Evolutionary conservation across 2,329 filamentous ascomycete genomes (phyloP).

Genomic region (Fusarium pseudograminearum): DNA sequence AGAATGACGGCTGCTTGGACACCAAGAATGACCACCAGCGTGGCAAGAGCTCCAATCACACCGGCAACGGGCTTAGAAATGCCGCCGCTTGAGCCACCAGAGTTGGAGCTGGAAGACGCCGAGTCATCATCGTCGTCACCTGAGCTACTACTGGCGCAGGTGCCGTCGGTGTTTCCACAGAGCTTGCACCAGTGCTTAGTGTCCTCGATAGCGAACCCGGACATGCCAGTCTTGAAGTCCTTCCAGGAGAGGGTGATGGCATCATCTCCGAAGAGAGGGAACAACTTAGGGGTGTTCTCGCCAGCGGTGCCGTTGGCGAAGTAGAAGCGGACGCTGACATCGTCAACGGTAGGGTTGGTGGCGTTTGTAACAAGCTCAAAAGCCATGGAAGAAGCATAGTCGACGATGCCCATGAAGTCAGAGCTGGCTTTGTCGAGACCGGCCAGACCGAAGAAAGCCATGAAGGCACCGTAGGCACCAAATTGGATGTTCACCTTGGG

Average conservation of each 20-base stretch:
- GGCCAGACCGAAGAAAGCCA: constrained; percentile 72
- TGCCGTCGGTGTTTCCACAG: constrained; percentile 79
- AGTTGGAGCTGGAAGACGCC: constrained; percentile 37
- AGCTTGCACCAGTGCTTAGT: constrained; percentile 77
- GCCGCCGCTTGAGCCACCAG: constrained; percentile 51
- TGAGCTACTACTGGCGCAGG: constrained; percentile 64
- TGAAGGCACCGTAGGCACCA: constrained; percentile 71
- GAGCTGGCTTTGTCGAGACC: constrained; percentile 62
- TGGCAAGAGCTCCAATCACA: constrained; percentile 81
- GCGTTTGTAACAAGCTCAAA: constrained; percentile 78
- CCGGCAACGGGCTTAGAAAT: constrained; percentile 81
- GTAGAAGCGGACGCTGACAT: constrained; percentile 70
- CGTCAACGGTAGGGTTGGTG: constrained; percentile 57
- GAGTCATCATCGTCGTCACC: constrained; percentile 40
- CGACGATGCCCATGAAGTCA: constrained; percentile 81
- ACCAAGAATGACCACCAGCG: constrained; percentile 62
- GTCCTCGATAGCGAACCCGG: constrained; percentile 73
- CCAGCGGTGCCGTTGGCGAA: constrained; percentile 70
- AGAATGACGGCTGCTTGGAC: constrained; percentile 59
- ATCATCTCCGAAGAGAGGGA: constrained; percentile 70
- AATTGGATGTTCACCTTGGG: constrained; percentile 66
- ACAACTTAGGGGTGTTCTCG: constrained; percentile 63
- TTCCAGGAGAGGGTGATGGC: constrained; percentile 72
- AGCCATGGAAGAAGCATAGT: constrained; percentile 84
- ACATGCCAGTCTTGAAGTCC: constrained; percentile 73